These are phyloP conservation scores for Prunus salicina DNA, from an alignment of 306 rosid species.

Conservation along the genomic window DNA sequence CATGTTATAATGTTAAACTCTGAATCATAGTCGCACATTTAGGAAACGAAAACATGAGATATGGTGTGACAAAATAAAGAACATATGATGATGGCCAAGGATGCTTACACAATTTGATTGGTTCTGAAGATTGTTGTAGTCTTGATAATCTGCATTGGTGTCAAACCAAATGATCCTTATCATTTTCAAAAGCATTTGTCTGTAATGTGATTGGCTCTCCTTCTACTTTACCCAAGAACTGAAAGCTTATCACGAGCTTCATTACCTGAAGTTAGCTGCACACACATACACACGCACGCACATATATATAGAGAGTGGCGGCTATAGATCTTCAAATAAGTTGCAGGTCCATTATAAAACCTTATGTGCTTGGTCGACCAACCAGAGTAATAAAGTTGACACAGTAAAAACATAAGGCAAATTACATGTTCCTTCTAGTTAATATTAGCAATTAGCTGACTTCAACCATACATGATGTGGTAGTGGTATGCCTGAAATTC, in stretches of 20 bases:
- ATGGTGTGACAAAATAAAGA: background rate
- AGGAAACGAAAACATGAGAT: too few species aligned
- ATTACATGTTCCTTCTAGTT: background rate
- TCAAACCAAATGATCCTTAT: slow-evolving; percentile 64
- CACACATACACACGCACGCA: too few species aligned
- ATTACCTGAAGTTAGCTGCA: slow-evolving; percentile 39
- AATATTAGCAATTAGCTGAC: too few species aligned
- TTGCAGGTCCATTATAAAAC: too few species aligned
- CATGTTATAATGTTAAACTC: too few species aligned
- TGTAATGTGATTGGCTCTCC: slow-evolving; percentile 44
- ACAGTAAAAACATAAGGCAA: background rate
- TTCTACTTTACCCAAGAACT: slow-evolving; percentile 52
- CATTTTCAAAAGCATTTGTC: slow-evolving; percentile 51
- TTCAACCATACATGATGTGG: too few species aligned
- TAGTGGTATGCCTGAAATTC: too few species aligned
- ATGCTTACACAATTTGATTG: slow-evolving; percentile 57
- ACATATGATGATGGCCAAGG: background rate
- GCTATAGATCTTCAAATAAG: too few species aligned
- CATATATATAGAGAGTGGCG: background rate
- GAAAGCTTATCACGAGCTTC: slow-evolving; percentile 45
- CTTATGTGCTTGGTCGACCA: background rate
- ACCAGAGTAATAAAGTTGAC: background rate
- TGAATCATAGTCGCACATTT: background rate
- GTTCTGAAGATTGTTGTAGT: slow-evolving; percentile 49
- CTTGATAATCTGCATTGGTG: slow-evolving; percentile 41